A percentile compares a stretch with the other conserved stretches of the same genome.
Conservation (phyloP, 768 basidiomycete species). For the Aureoboletus auriporus region DNA sequence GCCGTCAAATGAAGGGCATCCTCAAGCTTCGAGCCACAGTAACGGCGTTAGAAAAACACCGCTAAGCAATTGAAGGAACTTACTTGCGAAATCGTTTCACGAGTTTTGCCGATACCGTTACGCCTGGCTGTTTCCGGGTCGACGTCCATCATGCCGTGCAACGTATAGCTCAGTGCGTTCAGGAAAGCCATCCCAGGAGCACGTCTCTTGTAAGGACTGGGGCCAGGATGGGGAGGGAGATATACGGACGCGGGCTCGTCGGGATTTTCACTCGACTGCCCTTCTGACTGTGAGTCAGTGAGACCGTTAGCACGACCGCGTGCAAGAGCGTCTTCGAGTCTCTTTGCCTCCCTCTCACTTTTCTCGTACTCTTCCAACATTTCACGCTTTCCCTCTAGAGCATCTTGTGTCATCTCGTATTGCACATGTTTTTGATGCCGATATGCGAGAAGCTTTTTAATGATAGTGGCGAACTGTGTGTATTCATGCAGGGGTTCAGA, state of each 20-base stretch:
- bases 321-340: constrained; percentile 84
- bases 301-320: constrained; percentile 42
- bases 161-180: constrained; percentile 87
- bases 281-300: constrained; percentile 24
- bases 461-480: constrained; percentile 89
- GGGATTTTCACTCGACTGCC: constrained; percentile 31
- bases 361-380: constrained; percentile 87
- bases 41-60: constrained; percentile 12
- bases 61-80: constrained; percentile 17
- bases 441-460: constrained; percentile 90
- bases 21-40: constrained; percentile 63
- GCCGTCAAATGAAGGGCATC: constrained; percentile 90
- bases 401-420: constrained; percentile 95
- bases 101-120: constrained; percentile 90
- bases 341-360: constrained; percentile 84
- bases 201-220: constrained; percentile 58
- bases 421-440: constrained; percentile 98
- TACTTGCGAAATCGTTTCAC: constrained; percentile 94
- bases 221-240: constrained; percentile 77
- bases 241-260: constrained; percentile 46
- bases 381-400: constrained; percentile 78
- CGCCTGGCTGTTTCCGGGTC: constrained; percentile 95
- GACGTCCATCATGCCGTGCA: constrained; percentile 98
- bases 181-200: constrained; percentile 82
- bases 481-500: constrained; percentile 97